Base-by-base conservation (phyloP, 2,329 filamentous ascomycete genomes). In the Fusarium sp. region DNA sequence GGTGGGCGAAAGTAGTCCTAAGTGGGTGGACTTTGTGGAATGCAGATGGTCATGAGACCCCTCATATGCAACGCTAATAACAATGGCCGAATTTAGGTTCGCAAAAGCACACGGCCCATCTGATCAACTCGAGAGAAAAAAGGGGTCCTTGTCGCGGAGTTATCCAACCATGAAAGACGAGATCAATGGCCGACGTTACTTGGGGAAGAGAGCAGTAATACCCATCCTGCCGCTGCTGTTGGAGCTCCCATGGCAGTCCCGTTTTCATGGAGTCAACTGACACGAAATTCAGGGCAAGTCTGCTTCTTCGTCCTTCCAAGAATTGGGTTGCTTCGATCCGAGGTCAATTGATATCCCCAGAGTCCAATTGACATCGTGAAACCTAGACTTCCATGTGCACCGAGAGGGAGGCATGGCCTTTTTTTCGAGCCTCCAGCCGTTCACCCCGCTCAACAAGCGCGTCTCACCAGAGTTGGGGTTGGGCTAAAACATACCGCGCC, bases 1-100 rank as follows among this genome's bases (percentile, higher is more conserved):
- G 74, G 74, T 70, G 76, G 66, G 68, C 57, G 66, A 75, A 63
- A 71, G 68, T 61, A 64, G 70, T 75, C 47, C 63, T 72, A 69
- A 73, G 73, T 78, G 72, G 71, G 65, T 68, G 68, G 71, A 63
- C 70, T 75, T 67, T 70, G 67, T 70, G 74, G 77, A 78, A 79
- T 79, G 74, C 76, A 79, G 62, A 68, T 75, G 77, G 77, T 79
- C 77, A 79, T 78, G 78, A 77, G 77, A 79, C 77, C 77, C 66
- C 69, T 75, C 74, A 57, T 61, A 78, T 79, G 77, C 74, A 72
- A 77, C 77, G 77, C 77, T 79, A 79, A 77, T 67, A 73, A 61
- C 68, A 75, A 76, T 74, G 73, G 74, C 69, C 75, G 71, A 77
- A 69, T 79, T 79, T 79, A 79, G 76, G 77, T 79, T 79, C 76